Percentiles rank a stretch among this genome's conserved stretches.
These are phyloP conservation scores for Neltuma alba DNA, from an alignment of 306 rosid species.

Conservation along the genomic window DNA sequence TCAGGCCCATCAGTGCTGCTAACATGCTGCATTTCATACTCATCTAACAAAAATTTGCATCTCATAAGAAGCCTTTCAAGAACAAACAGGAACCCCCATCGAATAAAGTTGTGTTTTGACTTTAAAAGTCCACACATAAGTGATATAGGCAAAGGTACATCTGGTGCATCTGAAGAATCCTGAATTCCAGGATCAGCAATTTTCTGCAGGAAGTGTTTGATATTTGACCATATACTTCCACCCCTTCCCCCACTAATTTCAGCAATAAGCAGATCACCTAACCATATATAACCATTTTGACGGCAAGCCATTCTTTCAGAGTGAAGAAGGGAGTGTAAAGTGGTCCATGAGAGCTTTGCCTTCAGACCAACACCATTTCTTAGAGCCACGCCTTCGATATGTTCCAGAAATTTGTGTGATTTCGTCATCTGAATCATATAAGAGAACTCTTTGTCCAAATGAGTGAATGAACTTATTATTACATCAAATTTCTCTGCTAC, in stretches of 20 bases:
- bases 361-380: constrained; percentile 71
- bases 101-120: constrained; percentile 73
- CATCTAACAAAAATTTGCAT: constrained; percentile 93
- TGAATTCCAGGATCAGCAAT: constrained; percentile 66
- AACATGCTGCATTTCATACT: constrained; percentile 66
- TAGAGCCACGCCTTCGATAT: constrained; percentile 59
- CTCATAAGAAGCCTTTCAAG: constrained; percentile 96
- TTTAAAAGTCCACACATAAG: constrained; percentile 95
- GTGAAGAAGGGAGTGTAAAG: constrained; percentile 95
- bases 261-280: constrained; percentile 91
- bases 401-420: constrained; percentile 71
- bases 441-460: constrained; percentile 88
- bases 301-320: constrained; percentile 86
- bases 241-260: constrained; percentile 78
- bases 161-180: constrained; percentile 68
- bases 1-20: constrained; percentile 52
- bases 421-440: constrained; percentile 82
- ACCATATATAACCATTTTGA: constrained; percentile 89
- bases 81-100: constrained; percentile 95
- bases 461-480: constrained; percentile 79
- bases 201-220: constrained; percentile 72
- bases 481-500: constrained; percentile 83
- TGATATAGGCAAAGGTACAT: constrained; percentile 75
- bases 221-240: constrained; percentile 75
- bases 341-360: constrained; percentile 81